Evolutionary conservation across 176 grass and related monocot species (phyloP).

Genomic region (Avena sativa): DNA sequence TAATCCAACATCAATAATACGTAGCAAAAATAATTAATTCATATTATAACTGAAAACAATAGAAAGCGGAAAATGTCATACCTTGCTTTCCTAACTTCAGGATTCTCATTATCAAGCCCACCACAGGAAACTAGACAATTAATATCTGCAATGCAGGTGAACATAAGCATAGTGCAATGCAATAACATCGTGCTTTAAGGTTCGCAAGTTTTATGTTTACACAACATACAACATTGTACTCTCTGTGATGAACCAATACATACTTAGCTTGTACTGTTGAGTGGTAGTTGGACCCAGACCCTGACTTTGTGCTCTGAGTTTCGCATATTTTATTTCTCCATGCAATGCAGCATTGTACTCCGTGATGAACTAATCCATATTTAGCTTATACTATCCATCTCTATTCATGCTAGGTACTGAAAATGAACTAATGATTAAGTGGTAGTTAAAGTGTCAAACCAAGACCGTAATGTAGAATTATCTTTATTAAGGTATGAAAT

Average conservation of each 20-base stretch:
- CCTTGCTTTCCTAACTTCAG: constrained; percentile 93
- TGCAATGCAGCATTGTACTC: constrained; percentile 10
- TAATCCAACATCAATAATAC: background rate
- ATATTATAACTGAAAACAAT: constrained; percentile 24
- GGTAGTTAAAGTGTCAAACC: background rate
- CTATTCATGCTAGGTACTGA: constrained; percentile 4
- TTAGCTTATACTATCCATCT: background rate
- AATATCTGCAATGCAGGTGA: constrained; percentile 71
- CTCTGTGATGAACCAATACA: background rate
- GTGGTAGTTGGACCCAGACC: background rate
- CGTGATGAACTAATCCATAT: background rate
- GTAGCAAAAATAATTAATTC: constrained; percentile 33
- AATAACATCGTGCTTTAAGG: background rate
- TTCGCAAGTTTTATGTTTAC: background rate
- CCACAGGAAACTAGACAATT: constrained; percentile 76
- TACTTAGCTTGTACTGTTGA: constrained; percentile 2
- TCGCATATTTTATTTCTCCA: background rate
- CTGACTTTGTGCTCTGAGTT: background rate
- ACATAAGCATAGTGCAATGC: constrained; percentile 40
- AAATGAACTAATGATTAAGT: background rate
- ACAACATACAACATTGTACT: background rate
- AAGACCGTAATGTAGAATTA: background rate
- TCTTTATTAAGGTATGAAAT: constrained; percentile 8
- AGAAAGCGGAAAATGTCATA: constrained; percentile 31
- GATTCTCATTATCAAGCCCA: constrained; percentile 64